A percentile compares a stretch with the other conserved stretches of the same genome.
These are phyloP conservation scores for Inonotus hispidus DNA, from an alignment of 1,284 basidiomycete genomes.

Conservation along the genomic window DNA sequence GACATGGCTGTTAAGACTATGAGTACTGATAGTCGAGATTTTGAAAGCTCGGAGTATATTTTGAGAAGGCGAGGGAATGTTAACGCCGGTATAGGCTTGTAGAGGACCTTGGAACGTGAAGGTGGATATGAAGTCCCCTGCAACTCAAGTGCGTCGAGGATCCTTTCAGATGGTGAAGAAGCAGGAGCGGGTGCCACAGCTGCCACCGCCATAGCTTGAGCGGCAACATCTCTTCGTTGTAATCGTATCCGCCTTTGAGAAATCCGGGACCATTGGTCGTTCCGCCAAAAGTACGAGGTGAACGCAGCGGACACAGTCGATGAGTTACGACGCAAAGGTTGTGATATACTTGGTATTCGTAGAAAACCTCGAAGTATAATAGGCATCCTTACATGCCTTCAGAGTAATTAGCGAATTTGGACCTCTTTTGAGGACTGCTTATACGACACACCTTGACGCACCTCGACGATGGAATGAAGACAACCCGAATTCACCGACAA, in stretches of 20 bases:
- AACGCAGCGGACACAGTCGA: conserved; percentile 7
- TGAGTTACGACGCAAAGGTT: neutral
- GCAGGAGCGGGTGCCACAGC: neutral
- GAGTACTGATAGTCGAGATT: conserved; percentile 83
- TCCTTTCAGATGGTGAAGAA: neutral
- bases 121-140: conserved; percentile 10
- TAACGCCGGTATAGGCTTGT: conserved; percentile 33
- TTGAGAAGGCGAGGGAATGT: conserved; percentile 54
- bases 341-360: neutral
- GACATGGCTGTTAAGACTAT: conserved; percentile 91
- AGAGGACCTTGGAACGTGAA: conserved; percentile 7
- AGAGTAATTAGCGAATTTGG: neutral
- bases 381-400: conserved; percentile 8
- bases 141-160: conserved; percentile 1
- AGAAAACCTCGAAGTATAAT: neutral
- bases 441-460: neutral
- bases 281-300: conserved; percentile 19
- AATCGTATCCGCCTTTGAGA: neutral
- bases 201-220: neutral
- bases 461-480: neutral
- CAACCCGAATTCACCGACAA: neutral
- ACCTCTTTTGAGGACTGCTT: neutral
- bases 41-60: conserved; percentile 82
- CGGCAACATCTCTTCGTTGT: neutral
- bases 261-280: conserved; percentile 16